Percentiles rank a stretch among this genome's conserved stretches.
These are phyloP conservation scores for Citrus cavaleriei DNA, from an alignment of 345 rosid species.

Conservation along the genomic window DNA sequence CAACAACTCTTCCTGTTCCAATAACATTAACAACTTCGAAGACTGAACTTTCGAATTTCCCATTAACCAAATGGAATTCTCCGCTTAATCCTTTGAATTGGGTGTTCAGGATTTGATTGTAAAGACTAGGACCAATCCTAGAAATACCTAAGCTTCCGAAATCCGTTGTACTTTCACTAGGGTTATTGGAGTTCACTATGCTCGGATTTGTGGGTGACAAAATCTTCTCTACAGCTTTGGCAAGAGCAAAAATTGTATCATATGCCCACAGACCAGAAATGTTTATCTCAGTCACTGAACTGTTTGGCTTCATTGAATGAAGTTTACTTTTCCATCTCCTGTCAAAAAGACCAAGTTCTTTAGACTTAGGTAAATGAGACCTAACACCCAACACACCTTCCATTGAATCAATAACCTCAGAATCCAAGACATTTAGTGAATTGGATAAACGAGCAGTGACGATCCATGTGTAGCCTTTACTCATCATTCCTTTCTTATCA, in stretches of 20 bases:
- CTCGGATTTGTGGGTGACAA: not conserved
- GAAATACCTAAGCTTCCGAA: conserved; percentile 3
- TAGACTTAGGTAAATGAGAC: not conserved
- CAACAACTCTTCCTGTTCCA: conserved; percentile 29
- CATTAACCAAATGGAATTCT: conserved; percentile 25
- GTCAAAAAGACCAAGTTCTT: not conserved
- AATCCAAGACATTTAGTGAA: not conserved
- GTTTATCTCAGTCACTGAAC: not conserved
- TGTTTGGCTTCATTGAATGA: not conserved
- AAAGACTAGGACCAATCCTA: conserved; percentile 19
- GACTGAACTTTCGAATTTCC: conserved; percentile 29
- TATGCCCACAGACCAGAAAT: conserved; percentile 21
- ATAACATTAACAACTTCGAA: conserved; percentile 44
- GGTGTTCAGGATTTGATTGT: conserved; percentile 17
- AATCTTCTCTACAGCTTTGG: conserved; percentile 6
- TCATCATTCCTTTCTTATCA: conserved; percentile 28
- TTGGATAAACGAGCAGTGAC: conserved; percentile 23
- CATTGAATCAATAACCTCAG: not conserved
- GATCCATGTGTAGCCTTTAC: conserved; percentile 34
- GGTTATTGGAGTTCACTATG: not conserved
- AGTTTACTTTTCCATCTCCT: conserved; percentile 4
- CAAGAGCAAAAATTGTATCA: conserved; percentile 21
- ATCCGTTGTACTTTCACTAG: not conserved
- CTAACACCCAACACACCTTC: conserved; percentile 10
- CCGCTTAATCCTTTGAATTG: conserved; percentile 39